Evolutionary conservation across 345 rosid species (phyloP), one percentile per base, ranked within the genome.

Genomic region (Gossypium anomalum): DNA sequence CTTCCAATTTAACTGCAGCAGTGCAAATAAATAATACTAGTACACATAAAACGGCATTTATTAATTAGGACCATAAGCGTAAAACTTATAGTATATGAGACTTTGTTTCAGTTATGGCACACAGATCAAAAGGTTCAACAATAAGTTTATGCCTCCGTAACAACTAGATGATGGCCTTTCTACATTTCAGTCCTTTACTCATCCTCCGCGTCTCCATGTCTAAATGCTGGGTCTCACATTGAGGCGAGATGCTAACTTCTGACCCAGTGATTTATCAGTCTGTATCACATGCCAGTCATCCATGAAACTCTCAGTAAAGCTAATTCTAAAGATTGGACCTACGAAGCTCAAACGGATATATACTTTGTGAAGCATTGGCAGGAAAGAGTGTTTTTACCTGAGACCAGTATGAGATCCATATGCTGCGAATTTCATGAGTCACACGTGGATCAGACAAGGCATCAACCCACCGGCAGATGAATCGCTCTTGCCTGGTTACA

Each of bases 401-500:
- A 78, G 90, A 73, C 92, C 95, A 94, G 84, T 89, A 89, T 22
- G 94, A 83, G 80, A 94, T 82, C 98, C 98, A 95, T 77, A 95
- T 90, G 79, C 89, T 77, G 66, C 91, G 85, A 70, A 93, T 82
- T 81, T 94, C 98, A 17, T 91, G 96, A 3, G 98, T 95, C 60
- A 89, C 89, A 12, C 99, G 98, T 9, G 89, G 89, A 73, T 93
- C 97, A 0, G 97, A 78, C 23, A 95, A 82, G 57, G 97, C 88
- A 1, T 89, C 93, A 63, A 91, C 78, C 89, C 93, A 89, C 57
- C 97, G 89, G 82, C 72, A 22, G 81, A 93, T 51, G 44, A 91
- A 93, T 48, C 99, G 75, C 59, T 90, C 98, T 91, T 95, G 98
- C 92, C 98, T 94, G 84, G 48, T 52, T 70, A 49, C 14, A 62